Conservation (phyloP, 768 basidiomycete species). For the Termitomyces sp. region DNA sequence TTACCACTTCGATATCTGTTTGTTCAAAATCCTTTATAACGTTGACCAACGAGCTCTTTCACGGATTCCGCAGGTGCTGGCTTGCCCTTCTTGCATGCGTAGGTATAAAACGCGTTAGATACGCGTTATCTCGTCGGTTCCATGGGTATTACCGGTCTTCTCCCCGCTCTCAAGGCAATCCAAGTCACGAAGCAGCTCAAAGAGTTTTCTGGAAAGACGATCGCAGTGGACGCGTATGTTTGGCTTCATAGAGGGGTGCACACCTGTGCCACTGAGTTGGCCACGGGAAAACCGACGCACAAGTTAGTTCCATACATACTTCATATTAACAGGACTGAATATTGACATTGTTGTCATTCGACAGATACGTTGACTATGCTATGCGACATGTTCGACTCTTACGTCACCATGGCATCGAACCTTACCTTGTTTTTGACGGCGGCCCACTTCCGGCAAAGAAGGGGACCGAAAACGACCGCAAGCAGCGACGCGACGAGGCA, state of each 20-base stretch:
- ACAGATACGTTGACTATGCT: conserved; percentile 92
- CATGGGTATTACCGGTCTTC: conserved; percentile 91
- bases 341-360: background rate
- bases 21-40: background rate
- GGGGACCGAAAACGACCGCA: conserved; percentile 80
- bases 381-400: conserved; percentile 90
- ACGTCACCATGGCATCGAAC: conserved; percentile 76
- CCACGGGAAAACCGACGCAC: conserved; percentile 74
- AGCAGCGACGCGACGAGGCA: conserved; percentile 70
- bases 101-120: background rate
- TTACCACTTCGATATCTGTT: background rate
- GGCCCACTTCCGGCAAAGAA: conserved; percentile 93
- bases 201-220: conserved; percentile 76
- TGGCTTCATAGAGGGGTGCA: conserved; percentile 90
- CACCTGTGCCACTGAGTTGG: conserved; percentile 86
- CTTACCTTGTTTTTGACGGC: conserved; percentile 95
- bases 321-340: background rate
- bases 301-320: conserved; percentile 51
- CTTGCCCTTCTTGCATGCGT: background rate
- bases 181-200: conserved; percentile 74
- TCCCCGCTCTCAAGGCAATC: conserved; percentile 88
- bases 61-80: background rate
- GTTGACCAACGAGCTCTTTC: background rate
- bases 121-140: background rate
- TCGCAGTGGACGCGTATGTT: conserved; percentile 94